Base-by-base conservation (phyloP, 1,284 basidiomycete species). In the Austropuccinia psidii region DNA sequence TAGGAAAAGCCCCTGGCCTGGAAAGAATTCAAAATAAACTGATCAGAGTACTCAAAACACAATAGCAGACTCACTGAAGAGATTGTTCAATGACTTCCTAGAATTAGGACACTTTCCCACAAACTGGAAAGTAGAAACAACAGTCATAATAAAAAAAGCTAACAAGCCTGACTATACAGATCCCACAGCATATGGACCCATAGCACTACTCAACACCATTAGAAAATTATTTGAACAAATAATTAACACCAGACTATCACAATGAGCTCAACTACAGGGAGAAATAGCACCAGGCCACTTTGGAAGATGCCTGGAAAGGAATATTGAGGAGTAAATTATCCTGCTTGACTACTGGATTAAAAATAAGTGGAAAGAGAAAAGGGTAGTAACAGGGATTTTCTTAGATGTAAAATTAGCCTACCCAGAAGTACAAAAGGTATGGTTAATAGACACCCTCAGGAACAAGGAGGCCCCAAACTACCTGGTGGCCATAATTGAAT, bases 351-450 rank as follows among this genome's bases (percentile, higher is more conserved):
- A n/a, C 13, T 60, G 57, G 57, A 60, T 60, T 37, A 60, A 37
- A 37, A 17, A 39, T 2, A 60, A 60, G 35, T 60, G 57, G 57
- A 33, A 24, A 19, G 35, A 60, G 7, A 33, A 33, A 2, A 39
- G 37, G 35, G 33, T 60, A 4, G 57, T 60, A 17, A 2, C 57
- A 7, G 57, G 29, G 13, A 2, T n/a, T n/a, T n/a, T 60, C 27
- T 60, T 35, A 3, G 57, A 60, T 24, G 57, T 60, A 5, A 60
- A 60, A 60, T 60, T 33, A 33, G 33, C 33, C 19, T 60, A 60
- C 24, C 57, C 57, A 11, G 31, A n/a, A 21, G 62, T 66, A 1
- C 27, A 49, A 19, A 13, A 13, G 17, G 45, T 50, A 47, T 8
- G 62, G 8, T 33, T 66, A 2, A n/a, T 27, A 15, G 15, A 33